Evolutionary conservation across 495 filamentous ascomycete species (phyloP), one percentile per base, ranked within the genome.

Genomic region (Clavariopsis aquatica): DNA sequence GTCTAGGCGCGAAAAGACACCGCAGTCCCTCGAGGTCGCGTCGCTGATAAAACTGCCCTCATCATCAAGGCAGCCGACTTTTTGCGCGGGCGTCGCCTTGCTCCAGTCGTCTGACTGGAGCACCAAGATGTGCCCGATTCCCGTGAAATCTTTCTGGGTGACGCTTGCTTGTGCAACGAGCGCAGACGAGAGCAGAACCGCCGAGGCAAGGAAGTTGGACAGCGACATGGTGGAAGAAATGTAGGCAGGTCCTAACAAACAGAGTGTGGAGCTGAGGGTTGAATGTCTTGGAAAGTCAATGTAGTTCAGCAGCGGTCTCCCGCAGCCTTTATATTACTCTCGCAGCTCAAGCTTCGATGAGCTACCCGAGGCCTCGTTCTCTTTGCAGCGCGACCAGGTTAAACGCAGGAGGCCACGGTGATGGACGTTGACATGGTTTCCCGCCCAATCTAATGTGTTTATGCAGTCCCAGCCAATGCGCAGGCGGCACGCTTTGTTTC

Each of bases 51-150:
- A 57, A 10, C 36, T 26, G 1, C 64, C 64, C 38, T 52, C 19
- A 43, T 62, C 20, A 26, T 56, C 45, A 6, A 67, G 45, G 27
- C 64, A 67, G 20, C 64, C 64, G 31, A 67, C 64, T 47, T 29
- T 67, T 10, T 57, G 17, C 7, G 49, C 26, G 1, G 64, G 64
- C 1, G 0, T 52, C 9, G 41, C 64, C 1, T 38, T 51, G 17
- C 64, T 51, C 57, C 58, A 67, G 58, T 67, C 64, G 34, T 41
- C 51, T 24, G 64, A 67, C 4, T 67, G 52, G 52, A 67, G 57
- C 22, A 67, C 64, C 27, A 12, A 34, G 52, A 67, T 62, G 23
- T 62, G 49, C 15, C 64, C 64, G 13, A 62, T 38, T 19, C 64
- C 64, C 0, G 64, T 24, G 31, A 67, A 67, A 43, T 62, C 51